Base-by-base conservation (phyloP, 306 rosid genomes). In the Vigna hirtella region DNA sequence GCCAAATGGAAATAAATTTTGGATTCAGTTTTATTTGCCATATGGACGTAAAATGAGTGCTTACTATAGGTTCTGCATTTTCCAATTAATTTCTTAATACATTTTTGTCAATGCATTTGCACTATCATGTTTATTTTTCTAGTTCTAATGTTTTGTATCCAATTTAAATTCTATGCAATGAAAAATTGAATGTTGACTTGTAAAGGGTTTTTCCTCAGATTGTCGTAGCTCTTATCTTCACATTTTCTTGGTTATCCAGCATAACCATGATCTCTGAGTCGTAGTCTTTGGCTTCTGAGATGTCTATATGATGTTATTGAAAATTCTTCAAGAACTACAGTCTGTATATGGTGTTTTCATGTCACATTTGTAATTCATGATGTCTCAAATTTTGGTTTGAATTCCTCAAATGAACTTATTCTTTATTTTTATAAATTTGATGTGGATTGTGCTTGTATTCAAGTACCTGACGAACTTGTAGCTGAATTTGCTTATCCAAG, bases 401-500 rank as follows among this genome's bases (percentile, higher is more conserved):
- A 40, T 65, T 61, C 30, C 47, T 63, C 49, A 61, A 26, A 74
- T 61, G 36, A 47, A 47, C 38, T 22, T 1, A 40, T 40, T 45
- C 32, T n/a, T 69, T 26, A 38, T 76, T 77, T 15, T 70, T 40
- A 40, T 38, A 47, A 5, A 34, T 34, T 72, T 16, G 17, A 80
- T 70, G 53, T 8, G 77, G 78, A 26, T 70, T 70, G 89, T 56
- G 59, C 57, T 59, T 74, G 43, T 72, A 50, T 76, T 80, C 86
- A 93, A 98, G 99, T 95, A 69, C 97, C 99, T 26, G 99, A 95
- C 87, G 99, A 95, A 85, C 98, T 95, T 45, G 99, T 95, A 42
- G 96, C 99, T 2, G 99, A 95, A 82, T 93, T 92, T 74, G 81
- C 98, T 57, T 96, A 90, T 74, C 99, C 98, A 74, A 61, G 89